phyloP scores from a whole-genome alignment of 148 eudicot species.

The Talinum fruticosum region DNA sequence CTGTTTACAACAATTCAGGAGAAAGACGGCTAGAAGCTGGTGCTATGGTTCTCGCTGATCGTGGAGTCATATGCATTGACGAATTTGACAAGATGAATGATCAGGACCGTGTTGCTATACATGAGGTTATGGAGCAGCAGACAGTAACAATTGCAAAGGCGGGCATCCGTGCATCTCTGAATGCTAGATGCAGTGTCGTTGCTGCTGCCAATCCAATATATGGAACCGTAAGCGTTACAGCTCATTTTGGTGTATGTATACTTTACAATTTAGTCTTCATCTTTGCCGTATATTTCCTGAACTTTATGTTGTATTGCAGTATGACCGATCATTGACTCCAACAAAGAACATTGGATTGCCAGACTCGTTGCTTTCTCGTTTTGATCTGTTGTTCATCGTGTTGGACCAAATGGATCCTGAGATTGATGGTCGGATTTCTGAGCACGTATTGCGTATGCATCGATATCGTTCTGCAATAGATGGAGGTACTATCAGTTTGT shows the following conservation, averaged over 20 bases:
- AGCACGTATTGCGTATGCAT: constrained; percentile 97
- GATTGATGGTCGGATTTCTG: constrained; percentile 85
- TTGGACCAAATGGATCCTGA: constrained; percentile 99
- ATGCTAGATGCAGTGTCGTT: constrained; percentile 99
- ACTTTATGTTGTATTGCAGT: constrained; percentile 44
- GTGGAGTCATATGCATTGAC: constrained; percentile 97
- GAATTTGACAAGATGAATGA: constrained; percentile 99
- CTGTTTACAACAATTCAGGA: constrained; percentile 39
- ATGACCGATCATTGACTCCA: constrained; percentile 96
- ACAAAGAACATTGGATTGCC: constrained; percentile 98
- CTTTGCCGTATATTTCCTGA: constrained; percentile 4
- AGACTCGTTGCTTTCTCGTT: constrained; percentile 96
- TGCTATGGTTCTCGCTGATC: constrained; percentile 99
- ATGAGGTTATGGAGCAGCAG: constrained; percentile 99
- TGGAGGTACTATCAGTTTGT: constrained; percentile 56
- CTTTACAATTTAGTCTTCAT: not conserved
- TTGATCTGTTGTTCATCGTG: constrained; percentile 92
- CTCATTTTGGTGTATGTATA: not conserved
- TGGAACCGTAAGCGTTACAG: constrained; percentile 74
- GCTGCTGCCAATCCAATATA: constrained; percentile 99
- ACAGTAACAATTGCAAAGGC: constrained; percentile 99
- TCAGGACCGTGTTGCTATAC: constrained; percentile 98
- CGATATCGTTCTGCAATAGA: constrained; percentile 74
- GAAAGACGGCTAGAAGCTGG: constrained; percentile 99
- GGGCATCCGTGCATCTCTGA: constrained; percentile 97